These are phyloP conservation scores for Solanum corneliomulleri DNA, from an alignment of 257 asterid genomes.

Conservation along the genomic window DNA sequence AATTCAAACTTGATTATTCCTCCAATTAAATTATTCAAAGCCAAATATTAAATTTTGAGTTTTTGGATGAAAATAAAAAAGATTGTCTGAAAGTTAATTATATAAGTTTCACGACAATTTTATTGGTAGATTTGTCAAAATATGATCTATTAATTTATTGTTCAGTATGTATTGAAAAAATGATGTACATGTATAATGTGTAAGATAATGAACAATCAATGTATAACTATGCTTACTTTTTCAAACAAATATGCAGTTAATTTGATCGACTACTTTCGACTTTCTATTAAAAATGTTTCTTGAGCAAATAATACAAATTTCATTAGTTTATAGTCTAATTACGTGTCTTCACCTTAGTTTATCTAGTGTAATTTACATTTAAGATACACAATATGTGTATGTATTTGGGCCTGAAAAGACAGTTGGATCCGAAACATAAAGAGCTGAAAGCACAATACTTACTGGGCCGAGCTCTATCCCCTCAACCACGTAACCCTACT, in stretches of 20 bases:
- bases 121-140: neutral
- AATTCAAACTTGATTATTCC: neutral
- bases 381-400: too few relatives aligned
- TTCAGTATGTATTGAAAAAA: neutral
- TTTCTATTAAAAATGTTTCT: neutral
- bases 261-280: neutral
- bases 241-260: neutral
- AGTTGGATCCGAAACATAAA: neutral
- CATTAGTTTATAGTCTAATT: neutral
- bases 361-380: neutral
- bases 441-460: neutral
- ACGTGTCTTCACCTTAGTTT: neutral
- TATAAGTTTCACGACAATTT: too few relatives aligned
- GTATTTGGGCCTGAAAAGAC: neutral
- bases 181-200: neutral
- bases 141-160: neutral
- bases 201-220: neutral
- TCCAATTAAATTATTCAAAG: neutral
- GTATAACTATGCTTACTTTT: neutral
- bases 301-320: neutral
- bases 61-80: too few relatives aligned
- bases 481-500: neutral
- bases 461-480: neutral
- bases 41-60: neutral
- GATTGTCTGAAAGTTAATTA: too few relatives aligned